phyloP scores from a whole-genome alignment of 2,329 filamentous ascomycete species.

The Sporothrix brasiliensis region DNA sequence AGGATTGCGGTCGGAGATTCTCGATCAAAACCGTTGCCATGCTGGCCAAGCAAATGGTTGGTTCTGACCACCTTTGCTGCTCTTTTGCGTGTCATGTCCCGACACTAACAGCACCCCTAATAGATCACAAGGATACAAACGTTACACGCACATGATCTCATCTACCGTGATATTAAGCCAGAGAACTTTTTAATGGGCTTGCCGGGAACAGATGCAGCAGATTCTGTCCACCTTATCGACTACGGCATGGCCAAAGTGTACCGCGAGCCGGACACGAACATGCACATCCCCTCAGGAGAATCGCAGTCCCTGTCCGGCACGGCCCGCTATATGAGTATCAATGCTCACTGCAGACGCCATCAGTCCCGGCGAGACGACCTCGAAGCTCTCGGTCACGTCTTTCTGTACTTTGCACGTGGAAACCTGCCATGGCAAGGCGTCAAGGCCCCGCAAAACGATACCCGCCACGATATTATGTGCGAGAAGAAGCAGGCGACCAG shows the following conservation, averaged over 20 bases:
- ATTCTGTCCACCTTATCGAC: conserved; percentile 96
- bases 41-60: conserved; percentile 37
- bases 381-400: conserved; percentile 80
- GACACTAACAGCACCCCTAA: neutral
- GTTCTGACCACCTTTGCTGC: neutral
- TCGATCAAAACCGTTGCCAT: conserved; percentile 35
- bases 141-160: conserved; percentile 97
- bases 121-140: conserved; percentile 84
- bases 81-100: neutral
- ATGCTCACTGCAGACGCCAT: conserved; percentile 93
- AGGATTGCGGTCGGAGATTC: conserved; percentile 30
- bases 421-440: conserved; percentile 72
- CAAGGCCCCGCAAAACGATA: conserved; percentile 76
- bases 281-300: conserved; percentile 96
- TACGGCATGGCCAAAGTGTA: conserved; percentile 99
- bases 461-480: conserved; percentile 99
- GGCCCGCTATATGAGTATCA: conserved; percentile 99
- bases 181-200: conserved; percentile 98
- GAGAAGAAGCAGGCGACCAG: conserved; percentile 98
- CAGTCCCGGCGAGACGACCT: conserved; percentile 95
- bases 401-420: conserved; percentile 72
- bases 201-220: conserved; percentile 83
- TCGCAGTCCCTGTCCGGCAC: conserved; percentile 95
- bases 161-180: conserved; percentile 98
- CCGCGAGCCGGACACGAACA: conserved; percentile 96